Base-by-base conservation (phyloP, 2,329 filamentous ascomycete genomes). In the Helotiales sp. region DNA sequence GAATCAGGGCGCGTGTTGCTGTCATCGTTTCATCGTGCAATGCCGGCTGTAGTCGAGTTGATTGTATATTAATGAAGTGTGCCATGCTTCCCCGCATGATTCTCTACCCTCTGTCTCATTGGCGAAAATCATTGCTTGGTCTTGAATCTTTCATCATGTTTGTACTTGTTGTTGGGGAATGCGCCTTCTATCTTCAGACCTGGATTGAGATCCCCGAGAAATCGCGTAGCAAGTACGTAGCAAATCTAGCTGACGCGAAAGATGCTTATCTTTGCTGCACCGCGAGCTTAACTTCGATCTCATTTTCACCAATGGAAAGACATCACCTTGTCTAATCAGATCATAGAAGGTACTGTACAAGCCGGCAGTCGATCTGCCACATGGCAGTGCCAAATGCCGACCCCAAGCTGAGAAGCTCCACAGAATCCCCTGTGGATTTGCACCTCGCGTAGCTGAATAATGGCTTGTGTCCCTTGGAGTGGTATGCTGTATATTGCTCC, bases 21-120 rank as follows among this genome's bases (percentile, higher is more conserved):
- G 30, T 22, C 52, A 20, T 32, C 30, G 52, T 11, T 55, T 55
- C 22, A 34, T 37, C 6, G 28, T 34, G 17, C 52, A 37, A 34
- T 55, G n/a, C 52, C 52, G 52, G 52, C 30, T 55, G n/a, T 32
- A 34, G 30, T 34, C 52, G 20, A 8, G 34, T 55, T 34, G 52
- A 55, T 55, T 55, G 52, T 30, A 11, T 22, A 34, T 34, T 55
- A 32, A 34, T 37, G 52, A 55, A 22, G n/a, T 20, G 17, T 34
- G 30, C 17, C 30, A 55, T 55, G 30, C 30, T 55, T 32, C 52
- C 52, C 52, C 52, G 30, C 52, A 55, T 55, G 52, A 22, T 34
- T 52, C 30, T 2, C n/a, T 30, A 30, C n/a, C 30, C 10, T 3
- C 3, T 10, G 28, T 37, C 13, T 34, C 30, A 55, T 55, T 55